Base-by-base conservation (phyloP, 768 basidiomycete genomes). In the Lactarius tabidus region DNA sequence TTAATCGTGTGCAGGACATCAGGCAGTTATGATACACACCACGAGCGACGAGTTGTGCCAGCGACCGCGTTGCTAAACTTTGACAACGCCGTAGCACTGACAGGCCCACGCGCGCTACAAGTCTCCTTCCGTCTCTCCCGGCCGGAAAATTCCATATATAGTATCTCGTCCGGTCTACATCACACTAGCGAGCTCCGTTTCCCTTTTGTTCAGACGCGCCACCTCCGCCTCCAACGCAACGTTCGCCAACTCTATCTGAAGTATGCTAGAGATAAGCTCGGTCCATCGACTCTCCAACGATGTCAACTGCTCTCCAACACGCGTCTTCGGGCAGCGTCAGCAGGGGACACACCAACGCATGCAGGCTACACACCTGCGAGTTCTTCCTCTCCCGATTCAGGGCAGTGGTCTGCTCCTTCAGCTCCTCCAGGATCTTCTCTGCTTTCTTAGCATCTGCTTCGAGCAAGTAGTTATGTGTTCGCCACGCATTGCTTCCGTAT, bases 241-340 rank as follows among this genome's bases (percentile, higher is more conserved):
- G 74, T 94, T 95, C 20, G 95, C 96, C 86, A 98, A 87, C 80
- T 97, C 95, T 69, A 97, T 90, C 77, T 98, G 95, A 64, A 98
- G 78, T 53, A 95, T 90, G 59, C 77, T 89, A 60, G 93, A 94
- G 62, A 98, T 88, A 55, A 98, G 80, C 76, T 95, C 92, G 26
- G 93, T 95, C 95, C 95, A 98, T 67, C 88, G 83, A 41, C 85
- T 89, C 76, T 98, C 95, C 65, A 97, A 78, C 10, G 85, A 79
- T 33, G 85, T 90, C 64, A 98, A 78, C 71, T 95, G 91, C 58
- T 84, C 81, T 59, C 95, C 95, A 23, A 88, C 78, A 10, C 81
- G 84, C 53, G 89, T 91, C 90, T 98, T 73, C 48, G 57, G 17
- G 29, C 29, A 20, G 17, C 31, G 18, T 61, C 31, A 48, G 41